Conservation (phyloP, 768 basidiomycete species). For the Terana coerulea region DNA sequence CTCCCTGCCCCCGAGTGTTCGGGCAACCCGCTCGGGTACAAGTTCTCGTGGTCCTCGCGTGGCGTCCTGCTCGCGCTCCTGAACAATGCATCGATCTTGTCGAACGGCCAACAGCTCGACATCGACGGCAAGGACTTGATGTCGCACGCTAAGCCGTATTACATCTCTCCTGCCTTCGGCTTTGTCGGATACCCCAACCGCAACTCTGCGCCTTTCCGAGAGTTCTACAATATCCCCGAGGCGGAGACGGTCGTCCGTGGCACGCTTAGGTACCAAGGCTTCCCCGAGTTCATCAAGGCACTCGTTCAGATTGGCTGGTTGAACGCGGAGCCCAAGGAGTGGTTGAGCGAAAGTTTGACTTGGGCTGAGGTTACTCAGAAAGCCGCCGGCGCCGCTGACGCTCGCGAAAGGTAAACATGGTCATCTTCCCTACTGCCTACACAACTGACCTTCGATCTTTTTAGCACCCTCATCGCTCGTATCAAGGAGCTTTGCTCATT, state of each 20-base stretch:
- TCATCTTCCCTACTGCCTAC: background rate
- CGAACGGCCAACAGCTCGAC: constrained; percentile 57
- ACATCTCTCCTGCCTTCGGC: constrained; percentile 90
- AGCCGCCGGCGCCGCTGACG: constrained; percentile 62
- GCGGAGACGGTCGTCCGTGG: constrained; percentile 91
- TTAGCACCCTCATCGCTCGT: constrained; percentile 68
- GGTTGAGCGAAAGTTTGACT: constrained; percentile 68
- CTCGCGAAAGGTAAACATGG: constrained; percentile 56
- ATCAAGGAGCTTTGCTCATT: constrained; percentile 70
- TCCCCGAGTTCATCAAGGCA: constrained; percentile 90
- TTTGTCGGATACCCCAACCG: constrained; percentile 98
- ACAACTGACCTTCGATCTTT: too few relatives aligned
- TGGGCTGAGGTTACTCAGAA: constrained; percentile 85
- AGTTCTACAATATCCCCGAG: constrained; percentile 92
- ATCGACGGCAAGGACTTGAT: constrained; percentile 84
- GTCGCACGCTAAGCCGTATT: constrained; percentile 89
- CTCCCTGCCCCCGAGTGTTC: constrained; percentile 90
- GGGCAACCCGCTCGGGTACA: constrained; percentile 96
- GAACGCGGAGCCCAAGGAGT: constrained; percentile 69
- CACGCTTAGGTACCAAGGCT: constrained; percentile 92
- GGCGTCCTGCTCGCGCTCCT: constrained; percentile 93
- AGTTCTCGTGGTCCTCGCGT: constrained; percentile 98
- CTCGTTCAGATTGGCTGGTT: constrained; percentile 89
- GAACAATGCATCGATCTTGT: constrained; percentile 82
- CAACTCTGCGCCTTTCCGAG: constrained; percentile 84